Base-by-base conservation (phyloP, 257 asterid species). In the Solanum tacnaense region DNA sequence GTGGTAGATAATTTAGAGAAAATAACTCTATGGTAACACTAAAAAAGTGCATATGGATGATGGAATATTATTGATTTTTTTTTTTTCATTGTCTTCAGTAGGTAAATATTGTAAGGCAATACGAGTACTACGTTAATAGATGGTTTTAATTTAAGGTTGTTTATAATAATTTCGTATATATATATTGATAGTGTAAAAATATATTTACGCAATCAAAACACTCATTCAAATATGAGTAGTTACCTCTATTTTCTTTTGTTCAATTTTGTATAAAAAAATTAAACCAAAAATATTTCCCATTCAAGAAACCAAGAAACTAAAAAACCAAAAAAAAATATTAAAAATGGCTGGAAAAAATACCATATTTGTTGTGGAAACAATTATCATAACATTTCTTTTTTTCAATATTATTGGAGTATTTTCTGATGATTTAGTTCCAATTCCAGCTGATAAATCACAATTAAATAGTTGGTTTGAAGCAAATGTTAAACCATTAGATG, bases 391-490 rank as follows among this genome's bases (percentile, higher is more conserved):
- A 81, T 4, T 92, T 75, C 10, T 93, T 29, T 65, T 91, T 4
- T 83, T 85, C 46, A 74, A 73, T 34, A 83, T 92, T 67, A 89
- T 90, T 23, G 23, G 84, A 16, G 91, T 84, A 2, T 36, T 72
- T 35, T 87, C 88, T 3, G 86, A 81, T 46, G 92, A 85, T 84
- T 20, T 32, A 11, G 60, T 32, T 13, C 88, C 85, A 0, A 86
- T 92, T 29, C 99, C 99, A 2, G 83, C 93, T 0, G 95, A 92
- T 8, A 87, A 72, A 49, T 7, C 90, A 1, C 87, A 88, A 65
- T 1, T 94, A 23, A 49, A 87, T 23, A 78, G 70, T 7, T 96
- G 99, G 99, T 96, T 95, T 87, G 4, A 82, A 12, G 27, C 76
- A 11, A 90, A 90, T 29, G 90, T 93, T 13, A 84, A 84, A 25